A percentile compares a stretch with the other conserved stretches of the same genome.
Evolutionary conservation across 2,329 filamentous ascomycete species (phyloP).

Genomic region (Apiospora phragmitis): DNA sequence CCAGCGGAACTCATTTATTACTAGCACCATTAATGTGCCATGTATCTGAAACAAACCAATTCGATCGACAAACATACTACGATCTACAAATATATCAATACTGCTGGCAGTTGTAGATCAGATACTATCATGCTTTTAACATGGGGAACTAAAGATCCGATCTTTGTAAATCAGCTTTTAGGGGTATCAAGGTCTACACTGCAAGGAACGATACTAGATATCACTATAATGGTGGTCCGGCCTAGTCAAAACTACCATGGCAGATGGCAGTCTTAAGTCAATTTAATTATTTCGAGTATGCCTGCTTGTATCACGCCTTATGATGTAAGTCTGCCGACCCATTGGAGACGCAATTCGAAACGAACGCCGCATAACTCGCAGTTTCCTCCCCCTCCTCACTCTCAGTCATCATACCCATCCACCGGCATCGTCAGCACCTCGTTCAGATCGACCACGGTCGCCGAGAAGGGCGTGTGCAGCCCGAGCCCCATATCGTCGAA

Average conservation of each 20-base stretch:
- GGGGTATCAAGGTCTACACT: no score
- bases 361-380: neutral
- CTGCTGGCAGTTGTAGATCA: no score
- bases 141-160: no score
- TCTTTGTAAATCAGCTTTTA: no score
- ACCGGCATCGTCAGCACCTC: slow-evolving; percentile 14
- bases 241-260: neutral
- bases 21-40: no score
- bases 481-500: slow-evolving; percentile 15
- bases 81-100: no score
- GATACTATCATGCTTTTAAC: no score
- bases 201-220: no score
- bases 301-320: neutral
- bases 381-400: neutral
- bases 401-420: neutral
- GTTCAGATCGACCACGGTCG: slow-evolving; percentile 16
- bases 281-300: neutral
- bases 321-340: no score
- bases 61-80: no score
- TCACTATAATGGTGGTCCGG: neutral
- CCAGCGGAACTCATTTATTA: no score
- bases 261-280: neutral
- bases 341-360: neutral
- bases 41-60: no score
- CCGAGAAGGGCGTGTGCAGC: slow-evolving; percentile 17